Base-by-base conservation (phyloP, 2,329 filamentous ascomycete species). In the Hymenoscyphus infarciens region DNA sequence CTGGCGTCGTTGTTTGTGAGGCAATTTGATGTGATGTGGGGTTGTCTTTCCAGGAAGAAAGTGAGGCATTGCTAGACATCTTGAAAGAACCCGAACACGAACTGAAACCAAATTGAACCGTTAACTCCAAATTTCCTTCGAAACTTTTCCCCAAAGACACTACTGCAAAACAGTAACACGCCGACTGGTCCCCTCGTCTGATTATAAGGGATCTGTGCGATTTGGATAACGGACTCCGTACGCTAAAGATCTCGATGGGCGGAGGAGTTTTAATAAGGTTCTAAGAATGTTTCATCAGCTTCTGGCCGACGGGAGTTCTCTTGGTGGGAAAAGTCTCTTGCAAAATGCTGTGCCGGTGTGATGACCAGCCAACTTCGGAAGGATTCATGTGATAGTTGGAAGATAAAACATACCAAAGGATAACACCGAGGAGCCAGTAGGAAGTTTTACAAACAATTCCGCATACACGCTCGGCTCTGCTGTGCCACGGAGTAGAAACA, bases 361-460 rank as follows among this genome's bases (percentile, higher is more conserved):
- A 25, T 45, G 55, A 19, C 13, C 11, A 13, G 31, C 22, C 31
- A 38, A 33, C 35, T 49, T 45, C 31, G 35, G 49, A 33, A 57
- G 38, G 33, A 33, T 27, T 22, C 22, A 33, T 53, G 29, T 55
- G 56, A 60, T 27, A 13, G 22, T 27, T 59, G 16, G 19, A 59
- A 19, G 53, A 59, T 55, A 56, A 59, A 59, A 61, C 57, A 29
- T 57, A 38, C 45, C 29, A 56, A 55, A 15, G 11, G 33, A 45
- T 58, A 19, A 55, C 35, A 53, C 27, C 16, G 38, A 42, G 59
- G 10, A 33, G 16, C 29, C 59, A 53, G 39, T 56, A 60, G 42
- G 58, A 31, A 60, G n/a, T 29, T 25, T 35, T 52, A 38, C 59
- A 58, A 63, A 63, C 59, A 45, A 25, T 54, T n/a, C 38, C 59